Base-by-base conservation (phyloP, 2,329 filamentous ascomycete genomes). In the Emmonsiellopsis sp. region DNA sequence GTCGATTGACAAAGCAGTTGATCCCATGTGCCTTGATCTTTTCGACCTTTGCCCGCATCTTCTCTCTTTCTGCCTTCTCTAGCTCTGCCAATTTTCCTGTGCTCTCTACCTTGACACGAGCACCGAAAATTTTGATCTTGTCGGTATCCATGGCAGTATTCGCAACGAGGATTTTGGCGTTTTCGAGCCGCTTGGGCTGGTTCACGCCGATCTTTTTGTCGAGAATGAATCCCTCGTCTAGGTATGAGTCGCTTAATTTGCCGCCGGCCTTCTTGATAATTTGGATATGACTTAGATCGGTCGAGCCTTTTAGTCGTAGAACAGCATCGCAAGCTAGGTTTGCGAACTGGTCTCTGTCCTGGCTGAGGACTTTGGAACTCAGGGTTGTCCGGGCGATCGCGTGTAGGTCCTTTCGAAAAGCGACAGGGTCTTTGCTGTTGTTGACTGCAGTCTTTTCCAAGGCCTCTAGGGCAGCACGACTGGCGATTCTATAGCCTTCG, bases 61-160 rank as follows among this genome's bases (percentile, higher is more conserved):
- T 97, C 65, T 98, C 93, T 65, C 89, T 87, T 77, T 97, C 93
- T 5, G 93, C 93, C 80, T 94, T 95, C 73, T 98, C 93, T 52
- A 98, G 79, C 65, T 98, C 93, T n/a, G 93, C 93, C 49, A 98
- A 81, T 79, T 97, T 96, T 70, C 89, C 89, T 2, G 93, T 98
- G 34, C 89, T 92, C 62, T 88, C 87, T 56, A 98, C 93, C 81
- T 97, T 97, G 65, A 98, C 89, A 55, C 92, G 84, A 13, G 93
- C 93, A 58, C 93, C 93, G 65, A 98, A 98, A 65, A 98, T 97
- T 81, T 98, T 98, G 77, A 98, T 88, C 80, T 98, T 98, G 76
- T 98, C 93, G 37, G 93, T 98, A 73, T 98, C 93, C 93, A 98
- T 98, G 10, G 91, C 87, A 8, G 93, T 98, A 76, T 98, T 98